Evolutionary conservation across 2,329 filamentous ascomycete genomes (phyloP).

Genomic region (Pseudogymnoascus sp.): DNA sequence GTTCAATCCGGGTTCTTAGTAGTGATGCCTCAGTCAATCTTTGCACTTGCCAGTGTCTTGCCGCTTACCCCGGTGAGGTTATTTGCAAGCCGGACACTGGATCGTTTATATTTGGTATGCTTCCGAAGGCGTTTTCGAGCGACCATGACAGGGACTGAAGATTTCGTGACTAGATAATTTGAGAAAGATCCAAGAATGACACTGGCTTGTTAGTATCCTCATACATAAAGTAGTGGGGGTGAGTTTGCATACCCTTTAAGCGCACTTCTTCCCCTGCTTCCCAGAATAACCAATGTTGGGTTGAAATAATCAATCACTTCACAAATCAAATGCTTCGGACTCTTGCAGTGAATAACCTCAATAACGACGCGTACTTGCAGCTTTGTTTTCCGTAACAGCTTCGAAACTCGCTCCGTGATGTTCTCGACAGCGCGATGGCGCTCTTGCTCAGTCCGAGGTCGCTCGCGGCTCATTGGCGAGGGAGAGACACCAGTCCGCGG

Average conservation of each 20-base stretch:
- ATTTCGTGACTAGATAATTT: slow-evolving; percentile 95
- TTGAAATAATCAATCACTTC: slow-evolving; percentile 93
- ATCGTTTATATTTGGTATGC: slow-evolving; percentile 70
- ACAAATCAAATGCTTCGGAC: slow-evolving; percentile 88
- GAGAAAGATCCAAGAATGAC: slow-evolving; percentile 94
- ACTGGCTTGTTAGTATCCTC: slow-evolving; percentile 36
- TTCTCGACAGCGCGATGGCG: slow-evolving; percentile 71
- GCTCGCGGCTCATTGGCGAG: slow-evolving; percentile 36
- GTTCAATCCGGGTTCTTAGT: not conserved
- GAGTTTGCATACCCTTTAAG: slow-evolving; percentile 65
- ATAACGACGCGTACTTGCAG: slow-evolving; percentile 89
- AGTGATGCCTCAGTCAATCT: slow-evolving; percentile 48
- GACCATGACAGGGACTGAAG: slow-evolving; percentile 95
- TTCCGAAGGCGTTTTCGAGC: slow-evolving; percentile 84
- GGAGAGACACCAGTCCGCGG: slow-evolving; percentile 18
- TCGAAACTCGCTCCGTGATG: slow-evolving; percentile 78
- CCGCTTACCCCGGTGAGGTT: slow-evolving; percentile 66
- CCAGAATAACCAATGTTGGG: slow-evolving; percentile 87
- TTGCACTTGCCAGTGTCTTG: slow-evolving; percentile 60
- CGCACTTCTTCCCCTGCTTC: slow-evolving; percentile 82
- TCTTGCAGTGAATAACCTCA: slow-evolving; percentile 97
- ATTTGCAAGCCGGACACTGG: slow-evolving; percentile 67
- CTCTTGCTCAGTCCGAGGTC: slow-evolving; percentile 64
- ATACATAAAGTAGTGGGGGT: not conserved
- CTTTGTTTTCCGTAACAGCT: slow-evolving; percentile 78